Evolutionary conservation across 75 land plant genomes (phyloP), one percentile per base, ranked within the genome.

Genomic region (Isoetes taiwanensis): DNA sequence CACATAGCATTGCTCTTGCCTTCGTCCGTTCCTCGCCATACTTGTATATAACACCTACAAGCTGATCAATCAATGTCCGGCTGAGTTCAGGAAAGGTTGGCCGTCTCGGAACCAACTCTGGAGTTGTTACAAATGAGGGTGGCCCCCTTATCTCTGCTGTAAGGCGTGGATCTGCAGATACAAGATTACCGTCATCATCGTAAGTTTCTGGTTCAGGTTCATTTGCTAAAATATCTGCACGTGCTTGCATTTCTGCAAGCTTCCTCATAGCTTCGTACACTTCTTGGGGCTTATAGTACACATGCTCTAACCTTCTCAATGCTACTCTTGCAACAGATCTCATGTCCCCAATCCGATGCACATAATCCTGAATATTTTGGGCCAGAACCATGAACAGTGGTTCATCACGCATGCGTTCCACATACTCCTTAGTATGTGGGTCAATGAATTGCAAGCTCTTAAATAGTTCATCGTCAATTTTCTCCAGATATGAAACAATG

Each of bases 1-100:
- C 96, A 70, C 90, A 89, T 20, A 89, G 90, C 91, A 89, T 79
- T 8, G 96, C 96, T 53, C 96, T 73, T 23, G 96, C 91, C 59
- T 89, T 89, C 19, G 96, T 89, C 21, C 96, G 64, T 57, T 89
- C 96, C 68, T 89, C 96, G 0, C 96, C 96, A 59, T 72, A 55
- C 62, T 75, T 77, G 74, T 85, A 89, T 34, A 85, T 85, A 8
- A 77, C 74, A 53, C 80, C 73, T 0, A 89, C 80, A 8, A 89
- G 69, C 25, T 41, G 46, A 48, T 85, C 91, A 83, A 89, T 85
- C 56, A 89, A 34, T 2, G 70, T 40, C 63, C 96, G 70, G 46
- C 90, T 85, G 43, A 62, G 69, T 33, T 85, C 86, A 5, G 91
- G 86, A 46, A 84, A 84, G 2, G 82, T 70, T 34, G 95, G 72